A percentile compares a stretch with the other conserved stretches of the same genome.
phyloP scores from a whole-genome alignment of 164 flowering plant species.

The Saururus chinensis region DNA sequence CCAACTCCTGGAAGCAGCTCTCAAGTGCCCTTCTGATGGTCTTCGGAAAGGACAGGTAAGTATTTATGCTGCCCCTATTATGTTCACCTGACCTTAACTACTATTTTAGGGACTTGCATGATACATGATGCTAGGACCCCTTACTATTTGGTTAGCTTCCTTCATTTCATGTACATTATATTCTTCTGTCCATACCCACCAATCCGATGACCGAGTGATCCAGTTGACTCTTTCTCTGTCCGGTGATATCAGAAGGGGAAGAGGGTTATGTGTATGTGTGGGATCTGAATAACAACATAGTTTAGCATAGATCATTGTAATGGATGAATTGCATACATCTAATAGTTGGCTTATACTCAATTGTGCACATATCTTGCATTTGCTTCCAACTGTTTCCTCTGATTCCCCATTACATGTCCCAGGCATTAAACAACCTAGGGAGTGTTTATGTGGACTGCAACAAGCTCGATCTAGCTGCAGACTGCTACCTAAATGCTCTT shows the following conservation, averaged over 20 bases:
- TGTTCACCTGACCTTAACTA: no score
- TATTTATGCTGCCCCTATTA: not conserved
- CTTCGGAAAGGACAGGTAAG: constrained; percentile 94
- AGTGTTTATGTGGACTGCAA: constrained; percentile 84
- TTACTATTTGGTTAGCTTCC: no score
- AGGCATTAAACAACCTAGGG: constrained; percentile 93
- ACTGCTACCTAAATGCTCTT: constrained; percentile 78
- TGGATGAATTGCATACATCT: not conserved
- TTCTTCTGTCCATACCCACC: no score
- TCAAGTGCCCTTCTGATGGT: constrained; percentile 93
- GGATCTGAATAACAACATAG: no score
- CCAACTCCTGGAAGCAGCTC: constrained; percentile 79
- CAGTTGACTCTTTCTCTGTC: no score
- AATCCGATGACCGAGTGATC: no score
- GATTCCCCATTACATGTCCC: constrained; percentile 10
- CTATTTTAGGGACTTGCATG: no score
- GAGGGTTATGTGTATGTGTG: no score
- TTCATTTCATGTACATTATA: no score
- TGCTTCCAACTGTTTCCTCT: constrained; percentile 1
- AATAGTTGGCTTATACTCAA: not conserved
- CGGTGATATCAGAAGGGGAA: no score
- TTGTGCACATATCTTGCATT: not conserved
- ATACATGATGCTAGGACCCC: no score
- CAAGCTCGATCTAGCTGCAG: constrained; percentile 72
- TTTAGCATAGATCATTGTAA: no score